Base-by-base conservation (phyloP, 495 filamentous ascomycete genomes). In the Hypoxylon intermedium region DNA sequence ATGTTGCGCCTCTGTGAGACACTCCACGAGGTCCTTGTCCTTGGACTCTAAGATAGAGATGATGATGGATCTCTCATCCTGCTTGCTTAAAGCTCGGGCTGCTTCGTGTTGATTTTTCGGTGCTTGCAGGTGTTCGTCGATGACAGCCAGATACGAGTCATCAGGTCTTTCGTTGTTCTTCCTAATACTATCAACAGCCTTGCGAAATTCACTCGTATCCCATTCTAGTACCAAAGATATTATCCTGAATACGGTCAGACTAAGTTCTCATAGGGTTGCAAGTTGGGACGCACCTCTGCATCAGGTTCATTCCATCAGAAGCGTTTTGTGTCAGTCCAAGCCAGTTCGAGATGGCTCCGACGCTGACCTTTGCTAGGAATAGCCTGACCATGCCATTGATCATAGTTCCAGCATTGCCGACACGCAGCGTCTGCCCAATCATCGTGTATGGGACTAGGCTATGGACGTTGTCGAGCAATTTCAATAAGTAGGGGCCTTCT, bases 381-480 rank as follows among this genome's bases (percentile, higher is more conserved):
- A 89, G 65, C 43, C 70, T 77, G 33, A 84, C 75, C 77, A 89
- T 83, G 11, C 76, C 86, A 60, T 78, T 85, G 40, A 89, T 80
- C 87, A 89, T 89, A 28, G 80, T 84, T 5, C 85, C 87, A 0
- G 83, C 87, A 62, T 89, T 89, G 5, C 87, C 85, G 24, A 89
- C 76, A 31, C 81, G 81, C 3, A 89, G 71, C 1, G 85, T 87
- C 70, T 88, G 83, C 42, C 79, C 74, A 9, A 89, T 74, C 40
- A 85, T 67, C 19, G 77, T 68, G 56, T 89, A 89, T 0, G 87
- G 87, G 6, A 88, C 67, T 58, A 89, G 56, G 37, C 74, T 78
- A 55, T 89, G 82, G 9, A 83, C 73, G 43, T 77, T 84, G 45
- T 80, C 78, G 13, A 85, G 49, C 21, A 89, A 70, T 41, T 81